Evolutionary conservation across 805 yeast genomes (phyloP), one percentile per base, ranked within the genome.

Genomic region (Wickerhamiella australiensis): DNA sequence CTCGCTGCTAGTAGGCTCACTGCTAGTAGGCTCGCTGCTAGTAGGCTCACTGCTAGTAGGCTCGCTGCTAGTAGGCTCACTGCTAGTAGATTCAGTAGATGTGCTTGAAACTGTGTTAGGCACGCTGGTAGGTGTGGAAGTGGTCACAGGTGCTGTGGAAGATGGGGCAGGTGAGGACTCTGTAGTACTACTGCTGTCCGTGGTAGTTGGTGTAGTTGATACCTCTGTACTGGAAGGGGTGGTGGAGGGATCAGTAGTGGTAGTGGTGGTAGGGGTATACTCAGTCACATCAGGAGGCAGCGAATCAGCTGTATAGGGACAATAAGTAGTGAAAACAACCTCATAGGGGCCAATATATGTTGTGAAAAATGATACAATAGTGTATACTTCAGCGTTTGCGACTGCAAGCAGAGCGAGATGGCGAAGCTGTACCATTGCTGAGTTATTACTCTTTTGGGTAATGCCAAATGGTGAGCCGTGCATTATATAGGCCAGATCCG

Each of bases 251-350:
- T 37, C 23, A 23, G 35, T 13, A 17, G 46, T 41, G 20, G 20
- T 21, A 12, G 38, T 21, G 25, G 45, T 17, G 7, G 18, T 29
- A 2, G 31, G 7, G 8, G 43, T 21, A 37, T 31, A 17, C 12
- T 20, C 5, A 18, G 43, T 20, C 5, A 22, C 3, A n/a, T 42
- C 33, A 5, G 21, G 7, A 26, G 37, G 37, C 8, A 31, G 25
- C 9, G 38, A 9, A 29, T 17, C 25, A 13, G 49, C 20, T 17
- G 37, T 18, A 5, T 8, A n/a, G 1, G 49, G 49, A 13, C 49
- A 46, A 33, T 37, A 46, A 5, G 49, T 46, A 3, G 49, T 46
- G 21, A 46, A 46, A 2, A 46, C 49, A 7, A 46, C 49, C 26
- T 46, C 17, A 33, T 46, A 46, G 12, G 49, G 49, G 1, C 49